Evolutionary conservation across 805 yeast species (phyloP).

Genomic region (Kodamaea fukazawae): DNA sequence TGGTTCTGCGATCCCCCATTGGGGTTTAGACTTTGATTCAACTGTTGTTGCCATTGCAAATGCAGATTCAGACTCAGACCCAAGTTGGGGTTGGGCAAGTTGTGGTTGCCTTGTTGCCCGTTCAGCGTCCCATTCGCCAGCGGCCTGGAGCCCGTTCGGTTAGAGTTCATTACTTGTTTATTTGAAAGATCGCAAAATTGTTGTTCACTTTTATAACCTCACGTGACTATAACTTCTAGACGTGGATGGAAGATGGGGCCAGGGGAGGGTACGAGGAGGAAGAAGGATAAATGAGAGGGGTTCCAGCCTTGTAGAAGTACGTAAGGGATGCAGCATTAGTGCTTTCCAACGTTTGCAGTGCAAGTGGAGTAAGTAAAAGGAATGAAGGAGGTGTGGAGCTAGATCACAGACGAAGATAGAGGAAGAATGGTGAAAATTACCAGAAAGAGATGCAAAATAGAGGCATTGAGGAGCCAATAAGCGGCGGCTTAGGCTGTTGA

Average conservation of each 20-base stretch:
- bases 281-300: no score
- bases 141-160: constrained; percentile 1
- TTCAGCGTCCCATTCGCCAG: constrained; percentile 5
- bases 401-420: no score
- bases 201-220: not conserved
- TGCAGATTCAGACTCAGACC: constrained; percentile 5
- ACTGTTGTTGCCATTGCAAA: constrained; percentile 11
- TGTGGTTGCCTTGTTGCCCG: not conserved
- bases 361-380: no score
- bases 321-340: no score
- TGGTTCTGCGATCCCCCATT: constrained; percentile 8
- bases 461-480: no score
- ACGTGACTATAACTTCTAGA: not conserved
- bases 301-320: no score
- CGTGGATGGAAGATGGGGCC: not conserved
- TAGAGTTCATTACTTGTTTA: constrained; percentile 5
- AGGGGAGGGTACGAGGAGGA: no score
- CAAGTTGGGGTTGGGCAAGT: constrained; percentile 1
- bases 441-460: no score
- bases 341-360: no score
- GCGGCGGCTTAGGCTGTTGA: no score
- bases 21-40: constrained; percentile 7
- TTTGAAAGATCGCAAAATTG: not conserved
- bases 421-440: no score
- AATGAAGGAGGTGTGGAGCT: no score